These are phyloP conservation scores for Echria macrotheca DNA, from an alignment of 495 filamentous ascomycete genomes.

Conservation along the genomic window DNA sequence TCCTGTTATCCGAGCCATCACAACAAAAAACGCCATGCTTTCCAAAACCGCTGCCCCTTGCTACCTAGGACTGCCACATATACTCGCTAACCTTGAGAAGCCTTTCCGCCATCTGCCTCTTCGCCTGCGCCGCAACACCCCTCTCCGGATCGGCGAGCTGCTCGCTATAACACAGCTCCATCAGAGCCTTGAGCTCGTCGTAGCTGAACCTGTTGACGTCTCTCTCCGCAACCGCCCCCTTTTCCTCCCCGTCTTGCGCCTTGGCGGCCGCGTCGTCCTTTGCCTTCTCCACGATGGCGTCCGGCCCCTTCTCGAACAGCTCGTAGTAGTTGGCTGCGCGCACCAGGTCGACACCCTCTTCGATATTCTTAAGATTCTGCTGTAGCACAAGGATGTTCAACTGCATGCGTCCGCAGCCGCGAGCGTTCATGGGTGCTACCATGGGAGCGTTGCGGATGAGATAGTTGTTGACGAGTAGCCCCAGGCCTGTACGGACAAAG, in stretches of 20 bases:
- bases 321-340: conserved; percentile 72
- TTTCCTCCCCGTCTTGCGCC: conserved; percentile 29
- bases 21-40: conserved; percentile 3
- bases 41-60: not conserved
- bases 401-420: conserved; percentile 75
- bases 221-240: too few relatives aligned
- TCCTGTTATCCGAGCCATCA: too few relatives aligned
- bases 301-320: conserved; percentile 72
- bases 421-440: conserved; percentile 44
- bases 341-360: conserved; percentile 61
- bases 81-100: conserved; percentile 70
- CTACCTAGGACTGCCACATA: conserved; percentile 58
- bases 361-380: conserved; percentile 91
- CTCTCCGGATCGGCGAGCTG: conserved; percentile 63
- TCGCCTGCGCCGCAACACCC: conserved; percentile 66
- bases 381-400: conserved; percentile 91
- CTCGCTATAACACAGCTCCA: conserved; percentile 86
- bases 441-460: conserved; percentile 38
- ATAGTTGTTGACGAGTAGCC: conserved; percentile 38
- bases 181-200: conserved; percentile 75
- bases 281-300: conserved; percentile 59
- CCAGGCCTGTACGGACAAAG: conserved; percentile 71
- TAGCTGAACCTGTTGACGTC: conserved; percentile 63
- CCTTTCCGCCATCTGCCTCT: conserved; percentile 69
- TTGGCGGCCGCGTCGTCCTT: conserved; percentile 44